Base-by-base conservation (phyloP, 208 protist species). In the Trypanosoma theileri region DNA sequence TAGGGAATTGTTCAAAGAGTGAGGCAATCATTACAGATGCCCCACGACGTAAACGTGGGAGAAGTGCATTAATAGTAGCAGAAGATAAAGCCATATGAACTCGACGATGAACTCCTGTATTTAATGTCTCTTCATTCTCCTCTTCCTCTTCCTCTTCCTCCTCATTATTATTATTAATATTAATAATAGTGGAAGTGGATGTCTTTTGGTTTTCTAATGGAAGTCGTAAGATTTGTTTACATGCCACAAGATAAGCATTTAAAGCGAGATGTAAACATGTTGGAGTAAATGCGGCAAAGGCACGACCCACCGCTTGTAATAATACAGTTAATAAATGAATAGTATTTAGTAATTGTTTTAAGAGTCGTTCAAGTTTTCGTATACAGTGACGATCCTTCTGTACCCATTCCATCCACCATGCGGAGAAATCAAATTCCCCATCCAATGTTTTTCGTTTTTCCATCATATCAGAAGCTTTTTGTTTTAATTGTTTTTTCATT, bases 1-100 rank as follows among this genome's bases (percentile, higher is more conserved):
- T 77, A 1, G 90, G 90, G 67, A 96, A 93, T 59, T 92, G 85
- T 72, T 96, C 90, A 40, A 77, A 87, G n/a, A 95, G 66, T 52
- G 80, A 69, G 26, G 80, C 75, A 41, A 91, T 84, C 44, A 92
- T 73, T 7, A 61, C 56, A 21, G 86, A 50, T 45, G 85, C 59
- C 31, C 60, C 59, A 22, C 84, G 83, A 53, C 90, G 86, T 26
- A 93, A 67, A 53, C 81, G 59, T 46, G 80, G 63, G n/a, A 90
- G 46, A 19, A 79, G 52, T 21, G 78, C 59, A 42, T 85, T 85
- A 13, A 95, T 45, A 13, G 66, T 42, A 54, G 72, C 78, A 31
- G 66, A 78, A 35, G 58, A 58, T 22, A 91, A 73, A 3, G 75
- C 71, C 31, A 66, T 75, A 8, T 57, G 65, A 24, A 82, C 53